Conservation (phyloP, 768 basidiomycete genomes). For the Russula vinacea region DNA sequence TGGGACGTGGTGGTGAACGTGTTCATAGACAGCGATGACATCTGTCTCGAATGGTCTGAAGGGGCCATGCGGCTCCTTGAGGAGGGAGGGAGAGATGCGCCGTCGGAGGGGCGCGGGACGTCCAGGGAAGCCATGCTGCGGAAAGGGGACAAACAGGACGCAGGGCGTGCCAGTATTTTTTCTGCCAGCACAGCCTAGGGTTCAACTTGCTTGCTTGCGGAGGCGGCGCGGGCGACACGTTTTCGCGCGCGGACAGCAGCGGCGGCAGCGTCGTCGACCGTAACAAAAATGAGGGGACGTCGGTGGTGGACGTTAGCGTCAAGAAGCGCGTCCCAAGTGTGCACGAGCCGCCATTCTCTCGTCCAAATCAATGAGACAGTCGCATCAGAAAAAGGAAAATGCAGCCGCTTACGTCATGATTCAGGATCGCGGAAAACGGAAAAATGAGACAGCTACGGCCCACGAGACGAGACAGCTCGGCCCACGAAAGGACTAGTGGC, state of each 20-base stretch:
- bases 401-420: conserved; percentile 21
- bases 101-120: conserved; percentile 8
- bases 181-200: neutral
- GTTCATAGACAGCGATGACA: conserved; percentile 35
- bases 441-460: neutral
- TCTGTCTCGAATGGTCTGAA: conserved; percentile 31
- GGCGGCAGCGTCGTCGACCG: neutral
- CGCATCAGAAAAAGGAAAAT: conserved; percentile 25
- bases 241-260: conserved; percentile 1
- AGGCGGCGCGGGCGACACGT: neutral
- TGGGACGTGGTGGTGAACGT: conserved; percentile 35
- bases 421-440: neutral
- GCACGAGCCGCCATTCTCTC: neutral
- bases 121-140: conserved; percentile 20
- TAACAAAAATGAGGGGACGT: neutral
- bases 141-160: neutral
- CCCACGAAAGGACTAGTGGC: neutral
- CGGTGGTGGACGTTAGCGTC: conserved; percentile 16
- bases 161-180: neutral
- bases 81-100: neutral
- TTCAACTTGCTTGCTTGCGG: neutral
- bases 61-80: conserved; percentile 21
- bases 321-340: neutral
- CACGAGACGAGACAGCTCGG: neutral
- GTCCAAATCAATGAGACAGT: neutral